A percentile compares a stretch with the other conserved stretches of the same genome.
These are phyloP conservation scores for Daedalea quercina DNA, from an alignment of 768 basidiomycete genomes.

Conservation along the genomic window DNA sequence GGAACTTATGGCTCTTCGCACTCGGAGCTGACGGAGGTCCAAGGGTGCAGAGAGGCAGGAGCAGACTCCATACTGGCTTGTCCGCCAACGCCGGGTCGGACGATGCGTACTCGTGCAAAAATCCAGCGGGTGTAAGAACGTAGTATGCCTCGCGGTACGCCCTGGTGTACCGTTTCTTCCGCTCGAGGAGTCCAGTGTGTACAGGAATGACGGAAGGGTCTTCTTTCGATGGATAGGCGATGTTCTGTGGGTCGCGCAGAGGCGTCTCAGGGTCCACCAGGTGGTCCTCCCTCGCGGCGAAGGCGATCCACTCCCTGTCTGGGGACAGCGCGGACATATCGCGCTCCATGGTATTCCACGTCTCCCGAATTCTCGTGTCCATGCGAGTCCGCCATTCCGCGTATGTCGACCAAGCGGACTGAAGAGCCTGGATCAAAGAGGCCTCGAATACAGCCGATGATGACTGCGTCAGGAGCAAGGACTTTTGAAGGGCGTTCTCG, in stretches of 20 bases:
- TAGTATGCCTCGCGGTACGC: conserved; percentile 82
- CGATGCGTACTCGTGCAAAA: conserved; percentile 85
- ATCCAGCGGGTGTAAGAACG: conserved; percentile 92
- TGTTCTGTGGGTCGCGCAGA: conserved; percentile 65
- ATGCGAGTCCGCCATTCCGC: conserved; percentile 91
- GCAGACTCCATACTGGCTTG: conserved; percentile 75
- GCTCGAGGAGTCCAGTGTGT: conserved; percentile 85
- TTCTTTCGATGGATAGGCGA: conserved; percentile 86
- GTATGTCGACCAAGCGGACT: conserved; percentile 96
- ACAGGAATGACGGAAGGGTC: conserved; percentile 82
- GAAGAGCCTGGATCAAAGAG: conserved; percentile 89
- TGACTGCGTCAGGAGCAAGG: conserved; percentile 96
- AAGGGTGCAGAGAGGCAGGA: conserved; percentile 92
- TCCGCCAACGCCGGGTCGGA: conserved; percentile 60
- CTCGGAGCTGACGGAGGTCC: conserved; percentile 74
- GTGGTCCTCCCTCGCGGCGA: conserved; percentile 89
- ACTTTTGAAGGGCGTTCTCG: conserved; percentile 97
- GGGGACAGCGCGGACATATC: conserved; percentile 77
- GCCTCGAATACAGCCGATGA: conserved; percentile 96
- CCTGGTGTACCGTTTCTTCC: conserved; percentile 93
- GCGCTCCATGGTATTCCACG: conserved; percentile 62
- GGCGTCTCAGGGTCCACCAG: conserved; percentile 96
- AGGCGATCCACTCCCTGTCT: conserved; percentile 93
- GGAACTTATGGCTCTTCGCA: conserved; percentile 89
- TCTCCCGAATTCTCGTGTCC: conserved; percentile 63